phyloP scores from a whole-genome alignment of 2,329 filamentous ascomycete genomes.

The Paraconiothyrium sp. region DNA sequence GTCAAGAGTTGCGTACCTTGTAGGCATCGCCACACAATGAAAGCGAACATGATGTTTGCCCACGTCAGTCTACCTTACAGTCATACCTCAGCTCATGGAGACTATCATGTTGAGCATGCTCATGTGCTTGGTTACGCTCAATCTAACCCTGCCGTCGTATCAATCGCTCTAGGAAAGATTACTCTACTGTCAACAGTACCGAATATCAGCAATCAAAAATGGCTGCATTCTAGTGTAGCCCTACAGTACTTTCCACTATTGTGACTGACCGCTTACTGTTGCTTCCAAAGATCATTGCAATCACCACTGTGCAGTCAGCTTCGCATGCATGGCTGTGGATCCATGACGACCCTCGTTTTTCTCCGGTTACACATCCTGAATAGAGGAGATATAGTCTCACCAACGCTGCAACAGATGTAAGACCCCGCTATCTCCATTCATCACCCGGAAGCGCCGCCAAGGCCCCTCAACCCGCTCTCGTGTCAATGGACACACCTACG shows the following conservation, averaged over 20 bases:
- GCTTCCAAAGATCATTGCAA: background rate
- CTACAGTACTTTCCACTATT: background rate
- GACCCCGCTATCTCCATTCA: constrained; percentile 10
- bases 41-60: background rate
- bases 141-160: background rate
- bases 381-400: constrained; percentile 15
- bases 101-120: background rate
- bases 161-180: background rate
- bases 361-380: background rate
- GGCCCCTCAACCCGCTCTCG: background rate
- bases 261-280: background rate
- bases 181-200: background rate
- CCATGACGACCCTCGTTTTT: background rate
- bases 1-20: too few relatives aligned
- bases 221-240: background rate
- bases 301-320: background rate
- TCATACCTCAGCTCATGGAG: background rate
- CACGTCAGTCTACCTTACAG: background rate
- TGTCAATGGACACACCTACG: background rate
- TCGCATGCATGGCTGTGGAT: background rate
- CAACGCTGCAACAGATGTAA: constrained; percentile 17
- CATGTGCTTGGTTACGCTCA: background rate
- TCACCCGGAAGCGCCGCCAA: constrained; percentile 11
- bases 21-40: background rate
- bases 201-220: background rate